Evolutionary conservation across 108 stramenopile species (phyloP).

Genomic region (Nitzschia sp.): DNA sequence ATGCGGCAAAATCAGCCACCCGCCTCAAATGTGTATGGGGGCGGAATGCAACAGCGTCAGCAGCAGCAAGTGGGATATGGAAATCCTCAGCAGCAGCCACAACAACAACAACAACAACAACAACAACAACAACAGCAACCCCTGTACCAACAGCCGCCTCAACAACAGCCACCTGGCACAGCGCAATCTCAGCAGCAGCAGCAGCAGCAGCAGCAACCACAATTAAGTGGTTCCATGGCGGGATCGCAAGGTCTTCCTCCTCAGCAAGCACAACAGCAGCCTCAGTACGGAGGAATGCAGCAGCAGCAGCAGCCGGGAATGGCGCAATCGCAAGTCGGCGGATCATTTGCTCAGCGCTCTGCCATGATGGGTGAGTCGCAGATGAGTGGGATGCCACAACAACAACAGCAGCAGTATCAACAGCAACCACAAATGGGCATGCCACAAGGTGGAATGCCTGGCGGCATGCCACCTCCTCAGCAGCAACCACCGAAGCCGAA

Average conservation of each 20-base stretch:
- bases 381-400: constrained; percentile 14
- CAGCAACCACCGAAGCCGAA: constrained; percentile 24
- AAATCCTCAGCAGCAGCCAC: constrained; percentile 22
- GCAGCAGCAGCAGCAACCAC: constrained; percentile 16
- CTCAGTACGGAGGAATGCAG: background rate
- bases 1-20: constrained; percentile 29
- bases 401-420: constrained; percentile 22
- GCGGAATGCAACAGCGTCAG: constrained; percentile 17
- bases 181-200: constrained; percentile 7
- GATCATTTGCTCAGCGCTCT: constrained; percentile 17
- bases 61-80: constrained; percentile 9
- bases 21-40: constrained; percentile 19
- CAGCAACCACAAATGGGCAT: constrained; percentile 4
- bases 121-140: background rate
- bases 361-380: constrained; percentile 17
- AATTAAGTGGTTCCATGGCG: constrained; percentile 1
- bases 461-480: background rate
- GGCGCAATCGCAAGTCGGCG: constrained; percentile 23
- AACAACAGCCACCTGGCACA: constrained; percentile 10
- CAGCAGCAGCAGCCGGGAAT: constrained; percentile 15
- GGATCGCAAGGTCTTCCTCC: background rate
- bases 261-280: constrained; percentile 7
- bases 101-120: background rate
- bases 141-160: constrained; percentile 3
- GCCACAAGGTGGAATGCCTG: constrained; percentile 11